Evolutionary conservation across 305 asterid species (phyloP).

Genomic region (Fraxinus angustifolia): DNA sequence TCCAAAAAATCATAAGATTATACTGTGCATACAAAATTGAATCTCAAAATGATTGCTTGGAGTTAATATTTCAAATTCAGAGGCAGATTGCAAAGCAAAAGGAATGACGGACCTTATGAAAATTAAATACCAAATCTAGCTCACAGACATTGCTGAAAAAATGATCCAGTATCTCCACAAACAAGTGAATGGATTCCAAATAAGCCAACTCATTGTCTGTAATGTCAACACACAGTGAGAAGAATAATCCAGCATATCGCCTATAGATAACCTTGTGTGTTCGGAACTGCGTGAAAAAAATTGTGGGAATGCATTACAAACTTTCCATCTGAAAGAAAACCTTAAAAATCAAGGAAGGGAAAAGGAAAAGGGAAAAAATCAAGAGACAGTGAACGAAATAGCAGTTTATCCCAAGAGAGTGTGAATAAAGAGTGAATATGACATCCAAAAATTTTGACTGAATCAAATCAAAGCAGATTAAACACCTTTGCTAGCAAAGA

Average conservation of each 20-base stretch:
- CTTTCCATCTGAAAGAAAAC: neutral
- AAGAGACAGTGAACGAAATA: neutral
- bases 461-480: neutral
- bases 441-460: neutral
- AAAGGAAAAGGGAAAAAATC: neutral
- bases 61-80: neutral
- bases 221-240: constrained; percentile 92
- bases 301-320: neutral
- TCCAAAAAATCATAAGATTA: neutral
- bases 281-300: constrained; percentile 55
- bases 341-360: neutral
- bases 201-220: constrained; percentile 91
- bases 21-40: neutral
- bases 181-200: constrained; percentile 85
- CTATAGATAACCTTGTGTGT: constrained; percentile 93
- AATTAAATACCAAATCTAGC: constrained; percentile 90
- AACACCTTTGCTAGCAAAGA: neutral
- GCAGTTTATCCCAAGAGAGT: neutral
- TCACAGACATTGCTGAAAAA: constrained; percentile 97
- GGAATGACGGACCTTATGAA: constrained; percentile 77
- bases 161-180: constrained; percentile 93
- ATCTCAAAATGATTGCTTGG: neutral
- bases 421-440: neutral
- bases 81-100: neutral
- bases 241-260: constrained; percentile 88